Base-by-base conservation (phyloP, 2,329 filamentous ascomycete species). In the Ascochyta clinopodiicola region DNA sequence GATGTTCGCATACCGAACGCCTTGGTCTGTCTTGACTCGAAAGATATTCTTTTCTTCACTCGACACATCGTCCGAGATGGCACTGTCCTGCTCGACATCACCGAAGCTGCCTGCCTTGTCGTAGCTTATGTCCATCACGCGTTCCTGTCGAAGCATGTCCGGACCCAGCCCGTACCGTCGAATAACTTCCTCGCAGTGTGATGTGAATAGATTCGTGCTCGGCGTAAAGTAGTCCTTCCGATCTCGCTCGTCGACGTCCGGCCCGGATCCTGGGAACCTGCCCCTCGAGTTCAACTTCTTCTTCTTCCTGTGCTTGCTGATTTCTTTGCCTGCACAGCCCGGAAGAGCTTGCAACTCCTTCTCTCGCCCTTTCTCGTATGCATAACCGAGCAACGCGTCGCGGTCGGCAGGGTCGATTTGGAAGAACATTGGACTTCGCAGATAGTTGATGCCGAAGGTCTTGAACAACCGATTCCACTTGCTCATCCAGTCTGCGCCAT, bases 361-460 rank as follows among this genome's bases (percentile, higher is more conserved):
- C 54, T 86, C 82, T n/a, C 86, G 77, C 0, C 82, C 81, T 17
- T 82, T 78, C 52, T 84, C 81, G 64, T 89, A 86, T 0, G 88
- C 83, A 73, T 88, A 90, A 1, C 86, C 87, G 21, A 93, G 76
- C 64, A 94, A 76, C 0, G 87, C 87, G 75, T 94, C 90, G 1
- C 89, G 81, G 72, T 94, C 90, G 1, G 84, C 80, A 0, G 90
- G 90, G 67, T 94, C 90, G 13, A 91, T 81, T 68, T 95, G 90
- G 78, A 92, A 94, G 67, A 93, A 89, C 88, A 94, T 90, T 0
- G 89, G 90, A 62, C 89, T 92, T 15, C 90, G 82, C 35, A 95
- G 77, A 64, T 92, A 85, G 1, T 83, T 80, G 42, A 94, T 94
- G 44, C 87, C 83, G 39, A 91, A 85, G 2, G 82, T 84, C 29